Percentiles rank a stretch among this genome's conserved stretches.
phyloP scores from a whole-genome alignment of 169 alveolate species.

The Perkinsus marinus region DNA sequence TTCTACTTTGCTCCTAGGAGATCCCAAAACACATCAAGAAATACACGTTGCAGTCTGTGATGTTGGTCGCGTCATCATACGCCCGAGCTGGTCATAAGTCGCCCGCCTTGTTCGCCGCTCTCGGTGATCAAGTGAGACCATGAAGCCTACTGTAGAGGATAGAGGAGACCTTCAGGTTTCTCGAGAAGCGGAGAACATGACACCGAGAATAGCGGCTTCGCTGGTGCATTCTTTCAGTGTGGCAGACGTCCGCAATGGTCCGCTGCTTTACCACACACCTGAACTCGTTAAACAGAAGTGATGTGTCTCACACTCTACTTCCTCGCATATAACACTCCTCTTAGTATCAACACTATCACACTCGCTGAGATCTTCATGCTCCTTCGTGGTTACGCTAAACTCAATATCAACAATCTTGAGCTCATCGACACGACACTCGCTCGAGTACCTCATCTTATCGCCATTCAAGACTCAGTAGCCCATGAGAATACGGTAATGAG shows the following conservation, averaged over 20 bases:
- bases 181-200: background rate
- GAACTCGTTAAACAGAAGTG: background rate
- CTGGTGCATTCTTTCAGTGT: background rate
- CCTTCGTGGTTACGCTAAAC: background rate
- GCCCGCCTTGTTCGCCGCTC: background rate
- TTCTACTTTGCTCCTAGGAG: background rate
- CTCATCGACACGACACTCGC: background rate
- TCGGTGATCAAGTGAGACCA: background rate
- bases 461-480: background rate
- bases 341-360: background rate
- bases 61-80: background rate
- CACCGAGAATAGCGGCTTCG: background rate
- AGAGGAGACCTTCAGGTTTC: background rate
- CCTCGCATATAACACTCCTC: background rate
- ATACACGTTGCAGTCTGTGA: background rate
- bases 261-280: background rate
- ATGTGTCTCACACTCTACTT: background rate
- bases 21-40: background rate
- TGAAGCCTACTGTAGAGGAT: background rate
- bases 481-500: background rate
- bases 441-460: background rate
- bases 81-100: background rate
- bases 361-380: background rate
- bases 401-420: background rate
- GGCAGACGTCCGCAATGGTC: background rate